Base-by-base conservation (phyloP, 352 stramenopile genomes). In the Elongisporangium undulatum region DNA sequence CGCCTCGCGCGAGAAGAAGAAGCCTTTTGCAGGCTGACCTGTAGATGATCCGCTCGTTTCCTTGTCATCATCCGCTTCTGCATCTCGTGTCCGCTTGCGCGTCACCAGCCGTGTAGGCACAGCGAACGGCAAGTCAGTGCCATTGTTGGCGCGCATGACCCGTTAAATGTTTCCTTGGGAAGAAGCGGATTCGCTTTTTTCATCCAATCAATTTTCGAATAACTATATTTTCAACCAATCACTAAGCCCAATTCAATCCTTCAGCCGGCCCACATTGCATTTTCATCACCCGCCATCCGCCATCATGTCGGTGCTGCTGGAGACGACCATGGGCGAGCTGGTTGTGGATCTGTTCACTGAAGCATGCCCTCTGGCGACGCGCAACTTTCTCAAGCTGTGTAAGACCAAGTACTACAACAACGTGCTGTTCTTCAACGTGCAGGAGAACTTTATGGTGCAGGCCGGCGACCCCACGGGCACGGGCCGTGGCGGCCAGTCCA, bases 351-450 rank as follows among this genome's bases (percentile, higher is more conserved):
- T 98, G 53, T 97, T 75, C 67, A 77, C 82, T 53, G 84, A 97
- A 3, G 82, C 84, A 48, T 91, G 79, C 52, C 94, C 93, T 22
- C 67, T 90, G 21, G 81, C 92, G 19, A 74, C 75, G 58, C 87
- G 82, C 45, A 98, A 98, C 75, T 98, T 99, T 66, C 75, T 98
- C 55, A 98, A 98, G 69, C 81, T 99, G 20, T 98, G 95, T 79
- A 96, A 97, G 78, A 79, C 70, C 68, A 96, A 96, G 69, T 98
- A 98, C 72, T 98, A 98, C 72, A 93, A 98, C 74, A 81, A 85
- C 57, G 83, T 77, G 57, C 78, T 98, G 9, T 97, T 98, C 71
- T 98, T 98, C 75, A 98, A 98, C 70, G 87, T 98, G n/a, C 91
- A 98, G 71, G 79, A 97, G 64, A 97, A 97, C 69, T 97, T 97